phyloP scores from a whole-genome alignment of 495 filamentous ascomycete genomes.

The Trypethelium eluteriae region DNA sequence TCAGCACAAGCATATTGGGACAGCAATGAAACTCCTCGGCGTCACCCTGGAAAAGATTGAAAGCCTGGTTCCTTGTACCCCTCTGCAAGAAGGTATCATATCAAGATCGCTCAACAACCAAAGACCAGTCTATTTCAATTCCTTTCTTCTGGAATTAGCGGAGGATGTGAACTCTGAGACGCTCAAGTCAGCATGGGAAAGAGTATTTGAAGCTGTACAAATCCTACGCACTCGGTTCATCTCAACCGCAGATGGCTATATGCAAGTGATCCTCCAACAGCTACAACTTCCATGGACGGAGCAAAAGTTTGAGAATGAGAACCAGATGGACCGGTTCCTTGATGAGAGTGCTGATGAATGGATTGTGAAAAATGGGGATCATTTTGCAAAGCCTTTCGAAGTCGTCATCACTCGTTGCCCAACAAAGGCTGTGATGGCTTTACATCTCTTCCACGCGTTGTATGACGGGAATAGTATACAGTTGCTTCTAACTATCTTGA shows the following conservation, averaged over 20 bases:
- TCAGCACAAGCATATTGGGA: neutral
- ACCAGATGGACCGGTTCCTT: slow-evolving; percentile 30
- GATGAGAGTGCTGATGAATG: slow-evolving; percentile 37
- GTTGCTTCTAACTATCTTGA: slow-evolving; percentile 54
- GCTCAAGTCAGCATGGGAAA: slow-evolving; percentile 47
- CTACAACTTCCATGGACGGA: slow-evolving; percentile 44
- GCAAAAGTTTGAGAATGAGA: slow-evolving; percentile 20
- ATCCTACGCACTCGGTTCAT: slow-evolving; percentile 62
- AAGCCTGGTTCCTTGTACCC: slow-evolving; percentile 65
- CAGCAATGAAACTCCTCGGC: slow-evolving; percentile 42
- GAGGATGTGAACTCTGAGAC: slow-evolving; percentile 33
- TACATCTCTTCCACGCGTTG: slow-evolving; percentile 75
- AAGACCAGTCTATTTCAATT: slow-evolving; percentile 58
- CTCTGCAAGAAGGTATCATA: slow-evolving; percentile 75
- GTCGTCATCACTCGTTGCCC: slow-evolving; percentile 37
- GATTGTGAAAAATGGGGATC: slow-evolving; percentile 32
- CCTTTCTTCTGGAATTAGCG: slow-evolving; percentile 52
- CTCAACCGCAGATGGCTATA: slow-evolving; percentile 58
- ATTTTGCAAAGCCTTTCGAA: slow-evolving; percentile 38
- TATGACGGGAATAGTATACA: slow-evolving; percentile 80
- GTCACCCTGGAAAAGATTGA: slow-evolving; percentile 48
- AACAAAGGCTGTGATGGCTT: slow-evolving; percentile 37
- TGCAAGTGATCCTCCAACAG: slow-evolving; percentile 56
- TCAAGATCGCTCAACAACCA: slow-evolving; percentile 52
- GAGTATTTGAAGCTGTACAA: slow-evolving; percentile 42